Conservation (phyloP, 306 rosid species). For the Sechiopsis laciniata region DNA sequence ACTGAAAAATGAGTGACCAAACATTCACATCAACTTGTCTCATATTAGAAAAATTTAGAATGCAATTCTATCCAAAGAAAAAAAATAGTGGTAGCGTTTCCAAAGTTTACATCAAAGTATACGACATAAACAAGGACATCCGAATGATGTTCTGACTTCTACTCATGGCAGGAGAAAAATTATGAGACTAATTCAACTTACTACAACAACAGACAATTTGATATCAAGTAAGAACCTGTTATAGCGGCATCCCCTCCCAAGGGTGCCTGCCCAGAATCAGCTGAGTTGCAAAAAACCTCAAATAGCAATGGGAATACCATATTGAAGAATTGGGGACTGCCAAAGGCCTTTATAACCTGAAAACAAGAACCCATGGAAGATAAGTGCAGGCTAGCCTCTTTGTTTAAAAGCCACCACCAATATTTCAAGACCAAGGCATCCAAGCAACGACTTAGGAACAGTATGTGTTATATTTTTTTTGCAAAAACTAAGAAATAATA, state of each 20-base stretch:
- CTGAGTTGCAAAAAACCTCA: slow-evolving; percentile 50
- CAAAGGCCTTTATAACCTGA: slow-evolving; percentile 86
- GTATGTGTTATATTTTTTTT: too few species aligned
- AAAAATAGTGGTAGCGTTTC: not conserved
- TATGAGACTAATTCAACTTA: not conserved
- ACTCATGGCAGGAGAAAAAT: slow-evolving; percentile 3
- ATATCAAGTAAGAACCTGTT: slow-evolving; percentile 46
- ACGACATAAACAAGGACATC: not conserved
- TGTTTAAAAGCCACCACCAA: too few species aligned
- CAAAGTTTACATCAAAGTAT: not conserved
- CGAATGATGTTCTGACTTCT: not conserved
- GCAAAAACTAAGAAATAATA: too few species aligned
- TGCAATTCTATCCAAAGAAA: not conserved
- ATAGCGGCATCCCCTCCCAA: slow-evolving; percentile 38
- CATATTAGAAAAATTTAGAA: not conserved
- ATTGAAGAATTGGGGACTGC: slow-evolving; percentile 66
- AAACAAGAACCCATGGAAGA: slow-evolving; percentile 25
- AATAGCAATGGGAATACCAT: slow-evolving; percentile 59
- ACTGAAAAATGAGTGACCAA: not conserved
- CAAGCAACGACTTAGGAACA: too few species aligned
- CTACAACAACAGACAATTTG: slow-evolving; percentile 15
- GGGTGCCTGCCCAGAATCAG: slow-evolving; percentile 44
- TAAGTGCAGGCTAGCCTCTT: slow-evolving; percentile 1
- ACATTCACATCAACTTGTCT: not conserved
- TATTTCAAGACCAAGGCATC: too few species aligned